phyloP scores from a whole-genome alignment of 257 asterid genomes.

The Paraleonurus japonicus region DNA sequence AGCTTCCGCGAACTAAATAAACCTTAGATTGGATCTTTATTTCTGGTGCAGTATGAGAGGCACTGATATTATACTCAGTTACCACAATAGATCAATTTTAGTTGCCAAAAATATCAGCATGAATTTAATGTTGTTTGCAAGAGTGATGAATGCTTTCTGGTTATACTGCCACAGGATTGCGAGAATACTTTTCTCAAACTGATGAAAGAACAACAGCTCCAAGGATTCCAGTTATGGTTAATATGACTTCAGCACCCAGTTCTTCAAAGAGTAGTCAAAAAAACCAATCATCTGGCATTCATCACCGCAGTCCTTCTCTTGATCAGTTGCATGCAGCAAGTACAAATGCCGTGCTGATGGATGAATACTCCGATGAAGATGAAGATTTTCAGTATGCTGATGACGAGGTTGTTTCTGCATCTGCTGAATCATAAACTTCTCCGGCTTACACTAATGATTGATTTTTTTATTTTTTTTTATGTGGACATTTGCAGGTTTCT shows the following conservation, averaged over 20 bases:
- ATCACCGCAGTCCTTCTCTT: constrained; percentile 55
- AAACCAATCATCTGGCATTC: constrained; percentile 46
- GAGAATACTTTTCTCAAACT: constrained; percentile 91
- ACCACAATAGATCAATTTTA: neutral
- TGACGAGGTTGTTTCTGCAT: constrained; percentile 53
- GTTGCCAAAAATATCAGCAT: neutral
- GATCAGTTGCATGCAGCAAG: constrained; percentile 67
- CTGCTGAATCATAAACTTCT: constrained; percentile 2
- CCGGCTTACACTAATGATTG: constrained; percentile 1
- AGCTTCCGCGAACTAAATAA: constrained; percentile 2
- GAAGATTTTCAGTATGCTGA: constrained; percentile 82
- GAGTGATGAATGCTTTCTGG: constrained; percentile 21
- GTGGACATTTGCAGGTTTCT: constrained; percentile 52
- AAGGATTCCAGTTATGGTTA: constrained; percentile 91
- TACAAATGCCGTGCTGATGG: constrained; percentile 57
- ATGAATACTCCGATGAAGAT: constrained; percentile 91
- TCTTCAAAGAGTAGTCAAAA: constrained; percentile 54
- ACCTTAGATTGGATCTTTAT: neutral
- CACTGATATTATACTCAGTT: constrained; percentile 3
- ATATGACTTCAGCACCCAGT: constrained; percentile 70
- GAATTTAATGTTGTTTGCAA: constrained; percentile 17
- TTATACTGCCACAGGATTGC: constrained; percentile 55
- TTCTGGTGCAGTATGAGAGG: constrained; percentile 5
- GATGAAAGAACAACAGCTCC: constrained; percentile 85
- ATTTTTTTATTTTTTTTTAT: constrained; percentile 14